A percentile compares a stretch with the other conserved stretches of the same genome.
Evolutionary conservation across 495 filamentous ascomycete genomes (phyloP).

Genomic region (Penicillium malachiteum): DNA sequence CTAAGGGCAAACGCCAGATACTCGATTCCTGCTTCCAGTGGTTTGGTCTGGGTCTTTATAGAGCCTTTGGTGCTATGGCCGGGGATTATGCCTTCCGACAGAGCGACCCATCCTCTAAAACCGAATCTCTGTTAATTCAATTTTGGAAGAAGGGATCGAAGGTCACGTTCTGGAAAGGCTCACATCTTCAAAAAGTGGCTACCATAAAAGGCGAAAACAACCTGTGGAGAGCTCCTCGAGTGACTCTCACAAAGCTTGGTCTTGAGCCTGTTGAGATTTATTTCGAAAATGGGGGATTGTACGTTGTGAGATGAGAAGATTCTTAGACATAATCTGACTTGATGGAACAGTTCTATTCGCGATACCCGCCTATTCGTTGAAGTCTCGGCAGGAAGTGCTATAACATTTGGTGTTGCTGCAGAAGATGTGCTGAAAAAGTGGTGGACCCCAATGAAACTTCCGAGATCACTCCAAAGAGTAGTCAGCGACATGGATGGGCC

Average conservation of each 20-base stretch:
- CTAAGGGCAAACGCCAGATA: not conserved
- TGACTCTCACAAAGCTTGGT: not conserved
- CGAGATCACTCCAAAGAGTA: not conserved
- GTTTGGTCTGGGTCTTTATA: not conserved
- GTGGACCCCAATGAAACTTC: not conserved
- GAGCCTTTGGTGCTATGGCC: not conserved
- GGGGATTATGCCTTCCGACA: not conserved
- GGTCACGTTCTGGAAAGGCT: not conserved
- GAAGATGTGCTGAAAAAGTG: not conserved
- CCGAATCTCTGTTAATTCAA: not conserved
- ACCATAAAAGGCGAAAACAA: not conserved
- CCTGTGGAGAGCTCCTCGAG: not conserved
- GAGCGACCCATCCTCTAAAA: not conserved
- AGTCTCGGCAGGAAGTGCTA: not conserved
- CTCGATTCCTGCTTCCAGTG: constrained; percentile 1
- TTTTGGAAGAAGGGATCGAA: constrained; percentile 1
- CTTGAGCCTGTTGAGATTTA: not conserved
- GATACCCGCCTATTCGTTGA: not conserved
- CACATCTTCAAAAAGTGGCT: not conserved
- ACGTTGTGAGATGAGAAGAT: not conserved
- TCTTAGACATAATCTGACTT: not conserved
- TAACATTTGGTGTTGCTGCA: not conserved
- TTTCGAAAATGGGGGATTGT: constrained; percentile 1
- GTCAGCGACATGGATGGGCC: not conserved
- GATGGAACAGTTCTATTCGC: not conserved